Percentiles rank a stretch among this genome's conserved stretches.
These are phyloP conservation scores for Plasmodium gaboni DNA, from an alignment of 169 alveolate genomes.

Conservation along the genomic window DNA sequence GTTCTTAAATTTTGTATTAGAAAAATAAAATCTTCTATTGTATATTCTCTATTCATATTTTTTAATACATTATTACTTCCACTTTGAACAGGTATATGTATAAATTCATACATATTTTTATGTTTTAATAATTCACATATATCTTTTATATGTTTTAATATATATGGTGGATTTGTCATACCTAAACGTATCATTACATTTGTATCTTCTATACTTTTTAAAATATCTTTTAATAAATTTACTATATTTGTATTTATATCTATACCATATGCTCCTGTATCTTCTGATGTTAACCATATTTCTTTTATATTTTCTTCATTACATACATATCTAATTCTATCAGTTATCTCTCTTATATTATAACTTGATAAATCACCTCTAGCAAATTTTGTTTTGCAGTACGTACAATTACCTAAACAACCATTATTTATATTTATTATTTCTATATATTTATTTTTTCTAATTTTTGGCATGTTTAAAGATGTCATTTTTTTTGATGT, in stretches of 20 bases:
- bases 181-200: constrained; percentile 92
- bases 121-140: constrained; percentile 94
- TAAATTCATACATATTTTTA: constrained; percentile 95
- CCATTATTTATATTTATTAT: constrained; percentile 94
- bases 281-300: constrained; percentile 99
- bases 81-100: constrained; percentile 98
- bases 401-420: constrained; percentile 99
- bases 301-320: constrained; percentile 94
- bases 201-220: constrained; percentile 80
- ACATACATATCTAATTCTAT: constrained; percentile 90
- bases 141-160: constrained; percentile 94
- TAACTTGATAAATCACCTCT: constrained; percentile 97
- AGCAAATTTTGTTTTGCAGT: constrained; percentile 98
- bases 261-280: constrained; percentile 98
- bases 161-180: constrained; percentile 99
- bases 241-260: constrained; percentile 97
- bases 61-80: constrained; percentile 95
- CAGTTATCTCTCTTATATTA: constrained; percentile 91
- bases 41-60: constrained; percentile 97
- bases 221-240: constrained; percentile 88
- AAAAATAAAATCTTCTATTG: constrained; percentile 94
- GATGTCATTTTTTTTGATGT: constrained; percentile 92
- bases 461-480: constrained; percentile 97
- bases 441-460: constrained; percentile 95
- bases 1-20: constrained; percentile 91